Evolutionary conservation across 768 basidiomycete genomes (phyloP), one percentile per base, ranked within the genome.

Genomic region (Fomitopsis serialis): DNA sequence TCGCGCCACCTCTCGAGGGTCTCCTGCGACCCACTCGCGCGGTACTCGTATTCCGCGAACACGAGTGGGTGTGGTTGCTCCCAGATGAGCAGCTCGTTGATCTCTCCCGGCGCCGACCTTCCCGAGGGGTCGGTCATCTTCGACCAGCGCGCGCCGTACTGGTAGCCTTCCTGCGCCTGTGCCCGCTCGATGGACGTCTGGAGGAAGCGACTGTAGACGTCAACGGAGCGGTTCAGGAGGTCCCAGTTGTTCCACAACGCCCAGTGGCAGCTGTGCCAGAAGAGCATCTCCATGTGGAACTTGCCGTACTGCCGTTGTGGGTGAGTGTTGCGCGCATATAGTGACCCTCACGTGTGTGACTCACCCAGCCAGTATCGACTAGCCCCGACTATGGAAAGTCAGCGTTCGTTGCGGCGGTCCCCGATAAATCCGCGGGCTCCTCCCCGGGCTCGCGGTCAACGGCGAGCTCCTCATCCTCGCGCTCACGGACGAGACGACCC

Each of bases 91-190:
- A 82, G 72, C 58, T 81, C 78, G 68, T 84, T 84, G 59, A 82
- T 81, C 54, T 81, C 72, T 0, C 81, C 81, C 0, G 82, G 82
- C 0, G 80, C 70, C 12, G 77, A 79, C 17, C 81, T 75, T 8
- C 81, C 81, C 0, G 74, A 71, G 0, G 82, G 82, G 56, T 82
- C 80, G 9, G 79, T 81, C 81, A 81, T 82, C 63, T 84, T 84
- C 7, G 78, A 75, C 80, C 80, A 82, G 24, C 82, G 74, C 19
- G 81, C 82, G n/a, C 82, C 82, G 8, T 70, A 60, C 13, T 70
- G 51, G 70, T 73, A 82, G 52, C 76, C 74, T 62, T 84, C 73
- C 63, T 81, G 79, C 2, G 73, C 66, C 57, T 78, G 77, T 1
- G 82, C 76, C 1, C 80, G 74, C 6, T 62, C 45, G 35, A 79